Evolutionary conservation across 768 basidiomycete genomes (phyloP).

Genomic region (Paxillus involutus): DNA sequence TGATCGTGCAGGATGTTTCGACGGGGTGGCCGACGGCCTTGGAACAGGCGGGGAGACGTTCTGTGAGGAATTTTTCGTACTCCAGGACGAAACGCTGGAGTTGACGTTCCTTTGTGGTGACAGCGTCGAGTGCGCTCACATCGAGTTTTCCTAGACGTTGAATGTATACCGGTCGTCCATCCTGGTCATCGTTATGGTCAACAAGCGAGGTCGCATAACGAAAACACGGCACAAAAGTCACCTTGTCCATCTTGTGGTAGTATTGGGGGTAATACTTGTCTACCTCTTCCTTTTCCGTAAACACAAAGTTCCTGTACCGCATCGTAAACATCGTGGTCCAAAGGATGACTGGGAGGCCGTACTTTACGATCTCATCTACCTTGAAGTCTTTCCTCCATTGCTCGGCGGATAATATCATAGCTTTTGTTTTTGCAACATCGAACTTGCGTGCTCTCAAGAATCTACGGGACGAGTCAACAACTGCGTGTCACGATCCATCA

Average conservation of each 20-base stretch:
- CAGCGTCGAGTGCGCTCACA: constrained; percentile 74
- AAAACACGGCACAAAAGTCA: constrained; percentile 24
- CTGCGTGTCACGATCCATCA: not conserved
- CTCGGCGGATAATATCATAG: constrained; percentile 80
- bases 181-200: constrained; percentile 43
- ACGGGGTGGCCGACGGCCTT: constrained; percentile 76
- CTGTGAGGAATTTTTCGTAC: constrained; percentile 84
- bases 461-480: constrained; percentile 36
- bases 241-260: constrained; percentile 96
- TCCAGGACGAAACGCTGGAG: constrained; percentile 87
- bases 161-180: constrained; percentile 94
- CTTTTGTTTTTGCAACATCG: constrained; percentile 76
- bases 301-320: constrained; percentile 71
- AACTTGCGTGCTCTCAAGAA: constrained; percentile 95
- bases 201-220: not conserved
- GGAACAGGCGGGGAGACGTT: constrained; percentile 82
- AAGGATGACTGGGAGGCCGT: constrained; percentile 24
- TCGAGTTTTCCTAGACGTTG: constrained; percentile 91
- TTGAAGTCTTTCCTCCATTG: constrained; percentile 88
- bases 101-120: constrained; percentile 86
- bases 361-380: constrained; percentile 74
- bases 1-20: constrained; percentile 96
- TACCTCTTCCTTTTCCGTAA: constrained; percentile 78
- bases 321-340: not conserved
- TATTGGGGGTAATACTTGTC: constrained; percentile 94